phyloP scores from a whole-genome alignment of 129 eudicot genomes.

The Sambucus nigra region DNA sequence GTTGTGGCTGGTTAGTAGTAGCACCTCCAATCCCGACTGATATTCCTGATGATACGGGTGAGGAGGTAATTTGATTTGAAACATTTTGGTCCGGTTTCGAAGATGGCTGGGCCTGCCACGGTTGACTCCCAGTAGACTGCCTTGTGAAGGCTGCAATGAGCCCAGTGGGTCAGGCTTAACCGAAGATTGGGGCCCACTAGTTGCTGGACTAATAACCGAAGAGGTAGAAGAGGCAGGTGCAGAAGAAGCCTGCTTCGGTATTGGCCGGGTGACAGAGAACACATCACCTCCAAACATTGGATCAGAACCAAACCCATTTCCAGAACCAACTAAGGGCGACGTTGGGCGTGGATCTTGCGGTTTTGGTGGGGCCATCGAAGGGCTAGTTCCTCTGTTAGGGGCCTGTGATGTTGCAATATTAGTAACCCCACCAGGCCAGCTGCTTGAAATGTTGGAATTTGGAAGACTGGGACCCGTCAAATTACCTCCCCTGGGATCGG shows the following conservation, averaged over 20 bases:
- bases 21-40: slow-evolving; percentile 34
- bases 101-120: slow-evolving; percentile 32
- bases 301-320: slow-evolving; percentile 42
- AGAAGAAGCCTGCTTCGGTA: slow-evolving; percentile 38
- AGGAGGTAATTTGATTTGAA: slow-evolving; percentile 29
- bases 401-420: slow-evolving; percentile 27
- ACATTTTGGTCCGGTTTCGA: slow-evolving; percentile 50
- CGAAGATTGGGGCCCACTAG: slow-evolving; percentile 36
- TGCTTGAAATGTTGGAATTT: slow-evolving; percentile 26
- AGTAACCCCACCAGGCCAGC: slow-evolving; percentile 38
- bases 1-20: slow-evolving; percentile 42
- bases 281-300: slow-evolving; percentile 61
- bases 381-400: slow-evolving; percentile 29
- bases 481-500: slow-evolving; percentile 30
- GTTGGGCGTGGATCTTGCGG: slow-evolving; percentile 28
- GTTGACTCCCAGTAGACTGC: slow-evolving; percentile 44
- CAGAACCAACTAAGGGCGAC: slow-evolving; percentile 30
- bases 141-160: slow-evolving; percentile 46
- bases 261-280: slow-evolving; percentile 58
- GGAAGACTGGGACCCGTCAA: slow-evolving; percentile 33
- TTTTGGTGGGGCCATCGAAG: slow-evolving; percentile 26
- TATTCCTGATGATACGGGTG: slow-evolving; percentile 36
- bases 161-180: slow-evolving; percentile 58
- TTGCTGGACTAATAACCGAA: slow-evolving; percentile 32
- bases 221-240: slow-evolving; percentile 29